Percentiles rank a stretch among this genome's conserved stretches.
Conservation (phyloP, 192 early-diverging fungal genomes). For the Spizellomyces sp. region DNA sequence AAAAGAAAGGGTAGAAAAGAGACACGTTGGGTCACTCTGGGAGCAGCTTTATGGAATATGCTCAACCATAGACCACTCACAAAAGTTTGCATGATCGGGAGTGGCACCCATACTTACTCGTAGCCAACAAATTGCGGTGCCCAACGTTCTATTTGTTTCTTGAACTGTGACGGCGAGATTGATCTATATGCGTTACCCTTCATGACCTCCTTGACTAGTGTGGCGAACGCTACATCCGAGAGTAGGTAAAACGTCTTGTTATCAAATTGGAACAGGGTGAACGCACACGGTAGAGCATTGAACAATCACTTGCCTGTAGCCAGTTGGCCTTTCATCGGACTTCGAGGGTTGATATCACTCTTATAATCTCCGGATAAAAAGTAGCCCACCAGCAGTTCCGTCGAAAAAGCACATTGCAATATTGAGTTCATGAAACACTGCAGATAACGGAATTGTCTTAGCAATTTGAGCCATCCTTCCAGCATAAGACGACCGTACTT, state of each 20-base stretch:
- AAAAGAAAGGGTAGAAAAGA: no score
- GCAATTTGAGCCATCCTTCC: not conserved
- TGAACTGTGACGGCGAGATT: conserved; percentile 76
- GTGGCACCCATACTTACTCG: conserved; percentile 42
- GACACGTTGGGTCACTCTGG: no score
- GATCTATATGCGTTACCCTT: conserved; percentile 24
- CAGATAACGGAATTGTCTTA: not conserved
- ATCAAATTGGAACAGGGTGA: no score
- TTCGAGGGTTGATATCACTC: conserved; percentile 35
- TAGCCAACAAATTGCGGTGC: conserved; percentile 80
- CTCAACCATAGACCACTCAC: not conserved
- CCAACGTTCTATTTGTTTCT: conserved; percentile 69
- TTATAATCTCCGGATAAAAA: conserved; percentile 20
- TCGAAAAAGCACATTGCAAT: conserved; percentile 55
- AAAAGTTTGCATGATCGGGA: not conserved
- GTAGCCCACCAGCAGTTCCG: conserved; percentile 35
- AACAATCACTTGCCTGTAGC: conserved; percentile 29
- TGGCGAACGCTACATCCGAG: conserved; percentile 34
- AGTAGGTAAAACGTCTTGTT: no score
- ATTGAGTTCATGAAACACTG: conserved; percentile 64
- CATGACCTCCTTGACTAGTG: conserved; percentile 30
- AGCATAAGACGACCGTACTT: conserved; percentile 9
- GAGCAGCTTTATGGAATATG: no score
- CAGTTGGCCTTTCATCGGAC: conserved; percentile 44
- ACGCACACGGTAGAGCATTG: no score